A percentile compares a stretch with the other conserved stretches of the same genome.
phyloP scores from a whole-genome alignment of 2,329 filamentous ascomycete species.

The Penicillium sp. region DNA sequence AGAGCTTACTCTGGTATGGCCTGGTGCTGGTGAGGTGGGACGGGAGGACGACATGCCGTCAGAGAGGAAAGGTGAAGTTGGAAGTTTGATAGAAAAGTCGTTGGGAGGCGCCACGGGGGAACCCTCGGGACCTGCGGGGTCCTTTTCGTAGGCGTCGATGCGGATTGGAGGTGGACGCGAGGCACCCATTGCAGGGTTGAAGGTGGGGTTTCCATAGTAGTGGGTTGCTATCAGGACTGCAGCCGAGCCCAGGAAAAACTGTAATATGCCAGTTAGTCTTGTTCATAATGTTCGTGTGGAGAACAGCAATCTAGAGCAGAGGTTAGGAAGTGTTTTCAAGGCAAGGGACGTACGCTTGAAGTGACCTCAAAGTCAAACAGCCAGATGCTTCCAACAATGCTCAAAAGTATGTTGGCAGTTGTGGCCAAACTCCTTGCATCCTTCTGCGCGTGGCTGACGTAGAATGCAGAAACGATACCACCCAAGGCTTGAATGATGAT shows the following conservation, averaged over 20 bases:
- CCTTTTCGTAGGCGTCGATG: conserved; percentile 75
- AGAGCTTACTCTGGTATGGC: conserved; percentile 42
- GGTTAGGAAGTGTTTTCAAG: background rate
- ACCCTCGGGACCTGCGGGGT: conserved; percentile 50
- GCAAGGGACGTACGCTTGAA: conserved; percentile 58
- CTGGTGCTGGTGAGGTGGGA: conserved; percentile 50
- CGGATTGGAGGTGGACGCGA: conserved; percentile 51
- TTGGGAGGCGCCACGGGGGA: conserved; percentile 33
- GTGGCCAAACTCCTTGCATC: conserved; percentile 94
- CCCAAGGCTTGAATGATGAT: conserved; percentile 79
- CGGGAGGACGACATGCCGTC: conserved; percentile 54
- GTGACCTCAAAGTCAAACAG: conserved; percentile 80
- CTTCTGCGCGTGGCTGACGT: conserved; percentile 80
- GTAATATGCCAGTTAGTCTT: conserved; percentile 12
- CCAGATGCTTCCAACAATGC: conserved; percentile 77
- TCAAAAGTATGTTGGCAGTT: conserved; percentile 85
- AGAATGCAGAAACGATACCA: conserved; percentile 78
- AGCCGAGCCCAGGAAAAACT: conserved; percentile 80
- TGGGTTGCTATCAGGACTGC: conserved; percentile 81
- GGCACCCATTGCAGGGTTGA: conserved; percentile 44
- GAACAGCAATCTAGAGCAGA: background rate
- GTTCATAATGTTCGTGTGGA: background rate
- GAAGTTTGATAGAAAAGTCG: conserved; percentile 47
- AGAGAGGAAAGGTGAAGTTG: conserved; percentile 46
- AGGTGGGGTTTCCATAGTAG: conserved; percentile 66